Percentiles rank a stretch among this genome's conserved stretches.
These are phyloP conservation scores for Protomyces gravidus DNA, from an alignment of 1,139 yeast species.

Conservation along the genomic window DNA sequence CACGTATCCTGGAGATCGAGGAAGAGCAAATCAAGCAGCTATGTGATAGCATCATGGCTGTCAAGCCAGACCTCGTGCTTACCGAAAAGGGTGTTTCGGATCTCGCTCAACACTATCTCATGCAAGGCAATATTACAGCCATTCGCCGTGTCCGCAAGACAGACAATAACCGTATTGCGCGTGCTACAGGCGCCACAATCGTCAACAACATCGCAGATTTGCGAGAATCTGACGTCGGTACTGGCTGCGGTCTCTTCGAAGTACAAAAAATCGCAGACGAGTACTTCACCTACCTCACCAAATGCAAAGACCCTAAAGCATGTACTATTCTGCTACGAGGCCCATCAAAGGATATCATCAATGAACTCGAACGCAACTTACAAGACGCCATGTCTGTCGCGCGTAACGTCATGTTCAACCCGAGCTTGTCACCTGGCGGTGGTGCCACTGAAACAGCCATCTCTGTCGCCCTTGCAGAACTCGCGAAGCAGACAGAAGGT, in stretches of 20 bases:
- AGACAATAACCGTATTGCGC: conserved; percentile 92
- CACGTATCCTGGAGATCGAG: conserved; percentile 88
- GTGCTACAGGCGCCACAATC: conserved; percentile 96
- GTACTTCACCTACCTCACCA: conserved; percentile 78
- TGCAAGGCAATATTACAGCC: conserved; percentile 90
- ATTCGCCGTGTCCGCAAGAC: conserved; percentile 93
- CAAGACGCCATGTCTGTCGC: conserved; percentile 99
- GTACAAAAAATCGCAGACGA: conserved; percentile 97
- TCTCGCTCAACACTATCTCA: conserved; percentile 90
- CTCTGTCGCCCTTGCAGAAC: conserved; percentile 78
- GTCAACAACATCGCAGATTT: conserved; percentile 94
- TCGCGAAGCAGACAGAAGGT: conserved; percentile 89
- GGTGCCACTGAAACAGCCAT: conserved; percentile 99
- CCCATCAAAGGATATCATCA: conserved; percentile 92
- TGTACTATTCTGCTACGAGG: conserved; percentile 92
- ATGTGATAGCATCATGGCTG: conserved; percentile 78
- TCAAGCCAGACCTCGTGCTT: conserved; percentile 89
- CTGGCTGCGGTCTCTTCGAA: conserved; percentile 81
- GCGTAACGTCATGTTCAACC: conserved; percentile 90
- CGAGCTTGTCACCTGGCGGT: conserved; percentile 95
- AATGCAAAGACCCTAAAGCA: conserved; percentile 83
- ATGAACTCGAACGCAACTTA: conserved; percentile 92
- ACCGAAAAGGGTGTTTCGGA: conserved; percentile 99
- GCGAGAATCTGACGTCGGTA: conserved; percentile 84
- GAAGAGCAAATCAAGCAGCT: conserved; percentile 90